Base-by-base conservation (phyloP, 345 rosid species). In the Moringa oleifera region DNA sequence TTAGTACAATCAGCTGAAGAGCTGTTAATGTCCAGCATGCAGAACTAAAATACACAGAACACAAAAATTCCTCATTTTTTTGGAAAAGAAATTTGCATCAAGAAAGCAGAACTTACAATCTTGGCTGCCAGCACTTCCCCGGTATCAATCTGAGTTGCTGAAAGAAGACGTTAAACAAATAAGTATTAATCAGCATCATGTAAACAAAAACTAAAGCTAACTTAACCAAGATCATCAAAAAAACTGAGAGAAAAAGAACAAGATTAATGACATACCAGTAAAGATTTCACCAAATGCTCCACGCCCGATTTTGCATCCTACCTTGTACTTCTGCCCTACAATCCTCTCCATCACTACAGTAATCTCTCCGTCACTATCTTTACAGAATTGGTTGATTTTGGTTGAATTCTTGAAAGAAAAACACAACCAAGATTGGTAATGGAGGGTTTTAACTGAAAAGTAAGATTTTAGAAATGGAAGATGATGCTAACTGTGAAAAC, bases 281-380 rank as follows among this genome's bases (percentile, higher is more conserved):
- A 23, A 81, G 70, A 86, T 86, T 80, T 86, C 92, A 54, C 92
- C 92, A 67, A 82, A 86, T 22, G 92, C 83, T 71, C 89, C 92
- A 64, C 92, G 76, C 58, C 92, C 92, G 71, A 86, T 81, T 75
- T 83, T 81, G 61, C 89, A 82, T 62, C 85, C 91, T 23, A 83
- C 66, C 73, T 79, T 85, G 73, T 65, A 81, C 75, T 74, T 81
- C 18, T 78, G 81, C 18, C 89, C 89, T 28, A 86, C 69, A 53
- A 79, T 65, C 63, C 89, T 75, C 58, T 83, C 88, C 88, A 85
- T 80, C 45, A 15, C 51, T 51, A 24, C 25, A 37, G 12, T 20
- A 10, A 17, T 37, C 15, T 23, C 61, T 23, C 25, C 41, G 16
- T 37, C 20, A 20, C 47, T 65, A 2, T 18, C 21, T 20, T 25